These are phyloP conservation scores for Morella rubra DNA, from an alignment of 306 rosid species.

Conservation along the genomic window DNA sequence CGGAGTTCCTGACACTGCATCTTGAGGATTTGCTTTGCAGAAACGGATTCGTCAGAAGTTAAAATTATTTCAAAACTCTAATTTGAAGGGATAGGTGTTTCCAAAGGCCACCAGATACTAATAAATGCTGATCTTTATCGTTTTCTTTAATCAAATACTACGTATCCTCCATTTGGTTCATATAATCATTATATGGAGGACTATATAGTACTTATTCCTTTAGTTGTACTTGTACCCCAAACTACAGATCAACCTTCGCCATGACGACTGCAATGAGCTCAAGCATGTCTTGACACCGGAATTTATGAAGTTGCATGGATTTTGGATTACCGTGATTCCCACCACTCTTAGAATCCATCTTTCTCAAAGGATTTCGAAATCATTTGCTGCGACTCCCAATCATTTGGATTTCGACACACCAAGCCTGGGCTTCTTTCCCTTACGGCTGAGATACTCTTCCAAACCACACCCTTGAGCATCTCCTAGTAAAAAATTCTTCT, in stretches of 20 bases:
- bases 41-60: slow-evolving; percentile 14
- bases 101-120: neutral
- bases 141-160: slow-evolving; percentile 18
- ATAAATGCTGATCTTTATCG: slow-evolving; percentile 1
- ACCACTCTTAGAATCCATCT: slow-evolving; percentile 30
- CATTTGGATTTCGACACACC: slow-evolving; percentile 32
- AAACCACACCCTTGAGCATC: slow-evolving; percentile 2
- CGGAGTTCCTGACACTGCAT: slow-evolving; percentile 35
- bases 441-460: slow-evolving; percentile 31
- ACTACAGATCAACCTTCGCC: slow-evolving; percentile 32
- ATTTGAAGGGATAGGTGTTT: slow-evolving; percentile 4
- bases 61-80: neutral
- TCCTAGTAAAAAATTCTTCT: neutral
- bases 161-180: slow-evolving; percentile 6
- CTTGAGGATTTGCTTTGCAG: slow-evolving; percentile 26
- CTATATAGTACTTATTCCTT: slow-evolving; percentile 27
- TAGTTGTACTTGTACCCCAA: slow-evolving; percentile 16
- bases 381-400: slow-evolving; percentile 25
- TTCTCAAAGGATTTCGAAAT: slow-evolving; percentile 30
- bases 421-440: slow-evolving; percentile 33
- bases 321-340: slow-evolving; percentile 34
- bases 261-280: slow-evolving; percentile 27
- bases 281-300: slow-evolving; percentile 37
- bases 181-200: neutral
- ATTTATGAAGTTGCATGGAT: slow-evolving; percentile 30